Conservation (phyloP, 176 grass and related monocot genomes). For the Rhynchospora breviuscula region DNA sequence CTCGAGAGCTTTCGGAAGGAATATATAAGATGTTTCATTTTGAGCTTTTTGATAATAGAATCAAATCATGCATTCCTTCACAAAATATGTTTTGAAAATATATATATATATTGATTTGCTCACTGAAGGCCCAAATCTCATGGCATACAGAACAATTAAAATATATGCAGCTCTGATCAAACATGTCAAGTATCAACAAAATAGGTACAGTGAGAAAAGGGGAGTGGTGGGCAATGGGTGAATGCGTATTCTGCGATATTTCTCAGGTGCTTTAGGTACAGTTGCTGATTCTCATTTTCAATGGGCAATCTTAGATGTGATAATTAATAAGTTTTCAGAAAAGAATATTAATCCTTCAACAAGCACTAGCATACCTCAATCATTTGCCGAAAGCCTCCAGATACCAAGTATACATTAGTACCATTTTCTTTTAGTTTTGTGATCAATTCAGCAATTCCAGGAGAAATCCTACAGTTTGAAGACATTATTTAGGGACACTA, state of each 20-base stretch:
- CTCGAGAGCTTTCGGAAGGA: too few species aligned
- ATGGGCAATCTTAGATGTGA: neutral
- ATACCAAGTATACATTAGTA: constrained; percentile 77
- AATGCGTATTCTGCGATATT: neutral
- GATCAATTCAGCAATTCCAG: constrained; percentile 67
- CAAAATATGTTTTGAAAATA: neutral
- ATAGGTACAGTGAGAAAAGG: constrained; percentile 2
- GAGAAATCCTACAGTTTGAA: constrained; percentile 62
- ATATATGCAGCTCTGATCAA: neutral
- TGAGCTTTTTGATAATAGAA: too few species aligned
- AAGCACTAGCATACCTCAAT: constrained; percentile 52
- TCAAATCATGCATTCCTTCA: neutral
- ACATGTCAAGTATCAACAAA: neutral
- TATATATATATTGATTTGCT: neutral
- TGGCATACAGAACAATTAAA: neutral
- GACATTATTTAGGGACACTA: neutral
- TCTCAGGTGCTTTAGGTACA: neutral
- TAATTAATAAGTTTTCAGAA: neutral
- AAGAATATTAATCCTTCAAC: neutral
- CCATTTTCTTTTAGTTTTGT: constrained; percentile 61
- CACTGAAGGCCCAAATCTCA: neutral
- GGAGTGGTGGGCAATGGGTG: neutral
- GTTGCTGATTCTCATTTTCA: neutral
- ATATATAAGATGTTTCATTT: too few species aligned
- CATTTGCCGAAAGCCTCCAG: constrained; percentile 93